These are phyloP conservation scores for Exophiala bonariae DNA, from an alignment of 2,329 filamentous ascomycete species.

Conservation along the genomic window DNA sequence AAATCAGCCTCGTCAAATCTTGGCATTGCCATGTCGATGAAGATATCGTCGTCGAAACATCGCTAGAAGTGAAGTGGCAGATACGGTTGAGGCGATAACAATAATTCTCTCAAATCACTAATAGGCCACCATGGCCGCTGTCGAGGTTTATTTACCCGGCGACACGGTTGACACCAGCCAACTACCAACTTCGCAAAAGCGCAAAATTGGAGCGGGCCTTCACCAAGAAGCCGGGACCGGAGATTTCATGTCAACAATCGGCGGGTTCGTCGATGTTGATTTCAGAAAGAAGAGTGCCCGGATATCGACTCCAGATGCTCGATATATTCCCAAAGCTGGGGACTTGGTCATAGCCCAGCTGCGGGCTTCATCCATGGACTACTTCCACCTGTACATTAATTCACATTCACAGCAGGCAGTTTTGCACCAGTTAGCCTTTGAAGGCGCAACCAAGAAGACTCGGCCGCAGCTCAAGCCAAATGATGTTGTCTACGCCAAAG, in stretches of 20 bases:
- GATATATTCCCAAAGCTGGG: constrained; percentile 78
- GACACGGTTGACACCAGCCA: constrained; percentile 67
- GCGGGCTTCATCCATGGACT: constrained; percentile 71
- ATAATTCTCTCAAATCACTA: too few relatives aligned
- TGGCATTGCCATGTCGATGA: not conserved
- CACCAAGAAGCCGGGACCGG: constrained; percentile 58
- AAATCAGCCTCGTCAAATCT: constrained; percentile 17
- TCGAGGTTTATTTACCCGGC: constrained; percentile 77
- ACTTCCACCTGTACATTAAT: constrained; percentile 77
- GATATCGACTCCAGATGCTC: constrained; percentile 37
- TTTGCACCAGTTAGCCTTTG: constrained; percentile 87
- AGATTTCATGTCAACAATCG: constrained; percentile 35
- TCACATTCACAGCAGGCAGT: constrained; percentile 62
- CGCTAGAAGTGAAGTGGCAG: too few relatives aligned
- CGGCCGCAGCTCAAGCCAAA: constrained; percentile 73
- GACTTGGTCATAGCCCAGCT: constrained; percentile 90
- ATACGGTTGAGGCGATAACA: too few relatives aligned
- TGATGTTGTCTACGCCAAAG: constrained; percentile 84
- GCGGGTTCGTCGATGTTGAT: constrained; percentile 39
- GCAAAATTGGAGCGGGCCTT: constrained; percentile 67
- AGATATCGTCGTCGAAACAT: not conserved
- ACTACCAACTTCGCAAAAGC: constrained; percentile 67
- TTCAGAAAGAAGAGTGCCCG: constrained; percentile 40
- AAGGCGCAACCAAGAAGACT: constrained; percentile 88
- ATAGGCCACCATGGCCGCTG: constrained; percentile 51